phyloP scores from a whole-genome alignment of 129 eudicot genomes.

The Ambrosia artemisiifolia region DNA sequence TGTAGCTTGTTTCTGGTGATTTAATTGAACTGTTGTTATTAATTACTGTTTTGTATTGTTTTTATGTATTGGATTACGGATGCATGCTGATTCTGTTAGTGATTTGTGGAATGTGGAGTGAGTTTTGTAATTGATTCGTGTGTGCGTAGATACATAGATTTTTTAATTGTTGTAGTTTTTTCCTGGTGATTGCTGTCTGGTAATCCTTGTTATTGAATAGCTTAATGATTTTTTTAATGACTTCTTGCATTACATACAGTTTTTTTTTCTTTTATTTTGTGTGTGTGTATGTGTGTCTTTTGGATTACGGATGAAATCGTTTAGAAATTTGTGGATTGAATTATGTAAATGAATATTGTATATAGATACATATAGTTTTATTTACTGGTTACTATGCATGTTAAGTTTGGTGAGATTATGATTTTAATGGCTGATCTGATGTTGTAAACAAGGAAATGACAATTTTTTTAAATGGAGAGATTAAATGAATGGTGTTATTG shows the following conservation, averaged over 20 bases:
- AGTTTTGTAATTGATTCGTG: background rate
- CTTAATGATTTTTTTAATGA: background rate
- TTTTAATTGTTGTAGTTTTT: background rate
- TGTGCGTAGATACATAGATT: background rate
- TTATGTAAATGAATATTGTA: too few relatives aligned
- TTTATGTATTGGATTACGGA: too few relatives aligned
- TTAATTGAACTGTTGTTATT: background rate
- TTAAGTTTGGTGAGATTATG: too few relatives aligned
- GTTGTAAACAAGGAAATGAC: constrained; percentile 1
- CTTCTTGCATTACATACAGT: background rate
- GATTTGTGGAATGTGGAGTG: background rate
- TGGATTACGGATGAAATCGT: too few relatives aligned
- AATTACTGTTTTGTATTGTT: too few relatives aligned
- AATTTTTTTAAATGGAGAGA: background rate
- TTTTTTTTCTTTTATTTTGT: too few relatives aligned
- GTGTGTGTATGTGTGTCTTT: too few relatives aligned
- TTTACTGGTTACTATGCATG: too few relatives aligned
- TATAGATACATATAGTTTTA: too few relatives aligned
- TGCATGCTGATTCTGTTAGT: too few relatives aligned
- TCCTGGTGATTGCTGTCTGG: background rate
- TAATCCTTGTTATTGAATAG: background rate
- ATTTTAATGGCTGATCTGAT: background rate
- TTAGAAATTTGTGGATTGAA: too few relatives aligned
- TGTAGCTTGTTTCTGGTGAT: background rate
- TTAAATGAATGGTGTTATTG: constrained; percentile 5